Evolutionary conservation across 208 protist genomes (phyloP), one percentile per base, ranked within the genome.

Genomic region (Leishmania braziliensis): DNA sequence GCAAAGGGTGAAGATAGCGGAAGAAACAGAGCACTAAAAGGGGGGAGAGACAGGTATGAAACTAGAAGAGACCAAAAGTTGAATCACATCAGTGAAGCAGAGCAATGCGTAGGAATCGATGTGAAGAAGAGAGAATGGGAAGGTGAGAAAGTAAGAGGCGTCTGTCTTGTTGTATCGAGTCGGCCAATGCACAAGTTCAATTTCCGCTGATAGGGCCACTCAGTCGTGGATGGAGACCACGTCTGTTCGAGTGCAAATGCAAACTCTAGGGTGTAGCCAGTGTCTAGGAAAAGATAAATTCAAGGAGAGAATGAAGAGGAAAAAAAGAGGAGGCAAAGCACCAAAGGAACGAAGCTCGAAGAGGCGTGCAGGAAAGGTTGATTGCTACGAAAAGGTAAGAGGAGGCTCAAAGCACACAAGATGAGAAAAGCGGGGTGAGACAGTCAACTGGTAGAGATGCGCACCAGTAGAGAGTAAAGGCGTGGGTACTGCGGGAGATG

Each of bases 241-340:
- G 29, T 1, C 62, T 39, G 10, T 39, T 0, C 12, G 39, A 46
- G 39, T 5, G 23, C 16, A 46, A 46, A 26, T 5, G 3, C 20
- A 10, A 26, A 51, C 3, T n/a, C 68, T 29, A 72, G 14, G 39
- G 9, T 1, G 43, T 9, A 29, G 9, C 2, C 68, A 43, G 20
- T 51, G 23, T 5, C 5, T 36, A 8, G 23, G 23, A 75, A 75
- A n/a, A n/a, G 50, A 39, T 2, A 36, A 69, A 26, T 70, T 16
- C 29, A 18, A 33, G 20, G 48, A 78, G 26, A 36, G 5, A 54
- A 66, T 68, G 56, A 60, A 76, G 54, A 80, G 33, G 65, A 60
- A n/a, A 26, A 48, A 29, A 53, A 33, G 29, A 63, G 9, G 43
- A 29, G 2, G 20, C 43, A 36, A 63, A 71, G 5, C 48, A 50